Conservation (phyloP, 768 basidiomycete species). For the Leccinellum rugosiceps region DNA sequence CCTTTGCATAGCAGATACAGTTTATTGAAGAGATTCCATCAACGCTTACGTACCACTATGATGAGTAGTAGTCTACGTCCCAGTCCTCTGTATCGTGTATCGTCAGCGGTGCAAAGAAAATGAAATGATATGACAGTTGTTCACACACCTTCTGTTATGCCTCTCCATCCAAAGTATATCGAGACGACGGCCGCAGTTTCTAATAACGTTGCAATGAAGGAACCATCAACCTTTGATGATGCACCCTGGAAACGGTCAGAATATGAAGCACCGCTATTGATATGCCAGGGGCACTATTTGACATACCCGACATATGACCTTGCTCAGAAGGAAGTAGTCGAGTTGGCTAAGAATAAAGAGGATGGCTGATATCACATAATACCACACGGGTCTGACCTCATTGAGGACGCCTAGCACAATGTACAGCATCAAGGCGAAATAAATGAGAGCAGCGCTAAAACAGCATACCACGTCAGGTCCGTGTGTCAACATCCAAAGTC, state of each 20-base stretch:
- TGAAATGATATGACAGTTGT: background rate
- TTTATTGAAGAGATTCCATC: background rate
- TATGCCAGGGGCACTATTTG: background rate
- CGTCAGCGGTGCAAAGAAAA: slow-evolving; percentile 2
- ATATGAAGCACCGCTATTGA: slow-evolving; percentile 8
- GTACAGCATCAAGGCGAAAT: slow-evolving; percentile 74
- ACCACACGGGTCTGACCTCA: slow-evolving; percentile 78
- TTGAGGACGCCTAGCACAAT: slow-evolving; percentile 74
- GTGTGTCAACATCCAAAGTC: background rate
- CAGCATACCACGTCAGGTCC: slow-evolving; percentile 2
- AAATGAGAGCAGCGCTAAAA: slow-evolving; percentile 59
- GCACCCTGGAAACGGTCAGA: slow-evolving; percentile 45
- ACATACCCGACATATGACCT: slow-evolving; percentile 69
- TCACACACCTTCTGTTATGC: slow-evolving; percentile 80
- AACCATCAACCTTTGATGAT: slow-evolving; percentile 72
- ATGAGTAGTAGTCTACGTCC: slow-evolving; percentile 50
- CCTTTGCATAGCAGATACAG: slow-evolving; percentile 12
- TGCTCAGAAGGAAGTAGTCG: slow-evolving; percentile 76
- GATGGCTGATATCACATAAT: slow-evolving; percentile 68
- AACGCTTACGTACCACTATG: slow-evolving; percentile 15
- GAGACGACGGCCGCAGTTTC: slow-evolving; percentile 71
- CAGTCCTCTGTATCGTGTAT: slow-evolving; percentile 39
- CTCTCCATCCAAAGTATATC: slow-evolving; percentile 79
- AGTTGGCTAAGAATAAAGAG: slow-evolving; percentile 81
- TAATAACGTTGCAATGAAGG: slow-evolving; percentile 81